Conservation (phyloP, 305 asterid species). For the Lippia alba region DNA sequence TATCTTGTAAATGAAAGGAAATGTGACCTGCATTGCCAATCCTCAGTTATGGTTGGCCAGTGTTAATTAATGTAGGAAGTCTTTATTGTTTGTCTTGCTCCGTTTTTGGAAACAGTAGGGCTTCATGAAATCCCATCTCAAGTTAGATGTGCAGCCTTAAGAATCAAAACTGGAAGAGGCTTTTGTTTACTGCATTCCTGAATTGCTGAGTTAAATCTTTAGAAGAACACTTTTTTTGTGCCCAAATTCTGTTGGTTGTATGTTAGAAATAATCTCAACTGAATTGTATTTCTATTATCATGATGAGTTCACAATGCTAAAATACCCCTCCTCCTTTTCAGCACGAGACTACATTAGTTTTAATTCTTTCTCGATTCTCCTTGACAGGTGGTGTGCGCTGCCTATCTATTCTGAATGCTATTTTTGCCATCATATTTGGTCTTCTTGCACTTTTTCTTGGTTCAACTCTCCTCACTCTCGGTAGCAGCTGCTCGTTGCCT, state of each 20-base stretch:
- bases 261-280: not conserved
- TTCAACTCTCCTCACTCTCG: constrained; percentile 87
- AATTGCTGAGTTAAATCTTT: not conserved
- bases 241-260: constrained; percentile 15
- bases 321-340: not conserved
- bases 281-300: constrained; percentile 1
- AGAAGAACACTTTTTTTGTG: not conserved
- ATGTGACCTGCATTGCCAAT: constrained; percentile 15
- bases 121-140: constrained; percentile 20
- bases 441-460: constrained; percentile 91
- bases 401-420: constrained; percentile 74
- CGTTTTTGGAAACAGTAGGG: constrained; percentile 10
- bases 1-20: constrained; percentile 8
- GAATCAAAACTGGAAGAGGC: constrained; percentile 13
- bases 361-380: constrained; percentile 20
- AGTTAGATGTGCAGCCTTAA: not conserved
- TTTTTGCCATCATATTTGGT: constrained; percentile 74
- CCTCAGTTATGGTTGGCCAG: constrained; percentile 7
- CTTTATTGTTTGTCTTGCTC: not conserved
- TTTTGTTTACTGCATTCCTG: constrained; percentile 5
- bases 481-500: constrained; percentile 92
- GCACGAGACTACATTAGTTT: constrained; percentile 2
- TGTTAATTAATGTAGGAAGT: constrained; percentile 26
- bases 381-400: constrained; percentile 87
- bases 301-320: not conserved